Conservation (phyloP, 163 green algal species). For the Botryococcus braunii region DNA sequence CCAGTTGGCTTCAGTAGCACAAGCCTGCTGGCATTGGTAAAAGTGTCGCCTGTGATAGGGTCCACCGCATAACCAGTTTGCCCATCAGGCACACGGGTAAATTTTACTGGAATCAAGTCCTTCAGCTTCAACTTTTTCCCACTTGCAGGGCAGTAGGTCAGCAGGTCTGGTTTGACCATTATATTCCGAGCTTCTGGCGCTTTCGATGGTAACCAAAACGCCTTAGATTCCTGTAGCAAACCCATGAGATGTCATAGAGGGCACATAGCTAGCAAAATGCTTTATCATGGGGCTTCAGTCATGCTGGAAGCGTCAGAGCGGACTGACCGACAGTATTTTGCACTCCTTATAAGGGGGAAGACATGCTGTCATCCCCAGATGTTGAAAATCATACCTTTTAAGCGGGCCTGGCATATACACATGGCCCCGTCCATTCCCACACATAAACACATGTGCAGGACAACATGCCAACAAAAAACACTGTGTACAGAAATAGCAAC, state of each 20-base stretch:
- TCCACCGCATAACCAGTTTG: slow-evolving; percentile 67
- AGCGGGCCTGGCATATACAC: no score
- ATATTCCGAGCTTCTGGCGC: slow-evolving; percentile 42
- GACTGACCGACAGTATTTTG: no score
- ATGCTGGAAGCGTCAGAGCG: no score
- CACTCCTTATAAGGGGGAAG: no score
- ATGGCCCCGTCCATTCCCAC: no score
- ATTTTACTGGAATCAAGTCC: slow-evolving; percentile 62
- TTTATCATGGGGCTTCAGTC: no score
- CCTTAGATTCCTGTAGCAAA: slow-evolving; percentile 43
- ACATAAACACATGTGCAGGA: no score
- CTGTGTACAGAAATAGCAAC: no score
- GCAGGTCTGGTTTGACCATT: slow-evolving; percentile 64
- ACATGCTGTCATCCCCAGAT: no score
- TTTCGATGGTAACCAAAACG: slow-evolving; percentile 84
- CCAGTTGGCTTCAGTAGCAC: slow-evolving; percentile 75
- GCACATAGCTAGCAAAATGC: no score
- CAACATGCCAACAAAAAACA: no score
- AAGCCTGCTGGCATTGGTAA: slow-evolving; percentile 79
- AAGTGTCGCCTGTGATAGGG: slow-evolving; percentile 76
- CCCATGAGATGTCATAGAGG: slow-evolving; percentile 14
- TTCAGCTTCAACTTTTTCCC: slow-evolving; percentile 85
- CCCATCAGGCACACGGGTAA: slow-evolving; percentile 9
- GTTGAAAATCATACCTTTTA: no score
- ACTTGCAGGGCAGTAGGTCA: slow-evolving; percentile 80